phyloP scores from a whole-genome alignment of 2,329 filamentous ascomycete genomes.

The Pseudophaeomoniella oleicola region DNA sequence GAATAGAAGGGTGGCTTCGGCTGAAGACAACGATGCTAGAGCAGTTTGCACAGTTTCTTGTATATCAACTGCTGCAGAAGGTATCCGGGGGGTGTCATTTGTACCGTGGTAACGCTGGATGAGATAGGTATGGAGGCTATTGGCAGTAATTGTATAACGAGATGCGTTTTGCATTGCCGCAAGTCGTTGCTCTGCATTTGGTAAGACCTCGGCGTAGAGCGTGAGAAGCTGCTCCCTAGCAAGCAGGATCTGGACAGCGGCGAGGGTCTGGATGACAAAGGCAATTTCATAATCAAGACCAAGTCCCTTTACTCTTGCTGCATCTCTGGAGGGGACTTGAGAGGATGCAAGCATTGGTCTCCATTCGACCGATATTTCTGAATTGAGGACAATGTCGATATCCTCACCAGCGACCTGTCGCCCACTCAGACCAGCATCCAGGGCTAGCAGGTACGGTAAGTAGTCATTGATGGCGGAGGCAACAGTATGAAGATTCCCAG shows the following conservation, averaged over 20 bases:
- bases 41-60: constrained; percentile 26
- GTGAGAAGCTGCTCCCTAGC: constrained; percentile 59
- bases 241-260: constrained; percentile 56
- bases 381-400: constrained; percentile 52
- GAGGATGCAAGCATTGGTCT: constrained; percentile 58
- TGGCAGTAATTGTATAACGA: constrained; percentile 61
- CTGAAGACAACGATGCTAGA: constrained; percentile 48
- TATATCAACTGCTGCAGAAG: constrained; percentile 27
- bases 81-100: constrained; percentile 27
- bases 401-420: constrained; percentile 42
- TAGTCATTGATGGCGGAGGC: constrained; percentile 60
- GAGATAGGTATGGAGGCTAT: constrained; percentile 63
- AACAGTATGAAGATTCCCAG: constrained; percentile 55
- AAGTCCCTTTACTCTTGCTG: constrained; percentile 51
- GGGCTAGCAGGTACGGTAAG: constrained; percentile 65
- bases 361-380: constrained; percentile 62
- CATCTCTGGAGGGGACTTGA: constrained; percentile 46
- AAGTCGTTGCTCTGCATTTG: constrained; percentile 52
- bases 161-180: constrained; percentile 59
- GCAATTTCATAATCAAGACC: constrained; percentile 72
- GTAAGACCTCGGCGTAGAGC: constrained; percentile 53
- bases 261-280: constrained; percentile 65
- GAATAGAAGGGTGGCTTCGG: constrained; percentile 78
- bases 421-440: constrained; percentile 57
- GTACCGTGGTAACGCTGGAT: constrained; percentile 24